Evolutionary conservation across 371 early-diverging fungal genomes (phyloP).

Genomic region (Phascolomyces articulosus): DNA sequence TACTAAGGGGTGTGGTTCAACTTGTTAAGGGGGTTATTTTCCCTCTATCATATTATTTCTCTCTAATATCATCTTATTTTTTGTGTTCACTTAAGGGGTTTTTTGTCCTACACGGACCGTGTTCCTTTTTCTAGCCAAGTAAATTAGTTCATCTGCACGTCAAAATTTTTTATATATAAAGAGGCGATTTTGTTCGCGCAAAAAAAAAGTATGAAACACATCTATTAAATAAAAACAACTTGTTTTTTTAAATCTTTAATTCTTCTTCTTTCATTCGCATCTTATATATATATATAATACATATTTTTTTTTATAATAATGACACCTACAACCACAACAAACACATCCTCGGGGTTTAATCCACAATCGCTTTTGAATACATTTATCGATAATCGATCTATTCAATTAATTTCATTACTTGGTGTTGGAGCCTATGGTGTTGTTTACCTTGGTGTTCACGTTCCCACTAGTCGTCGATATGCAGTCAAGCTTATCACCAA

Average conservation of each 20-base stretch:
- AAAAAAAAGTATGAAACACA: slow-evolving; percentile 5
- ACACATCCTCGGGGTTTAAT: slow-evolving; percentile 6
- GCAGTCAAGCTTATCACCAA: slow-evolving; percentile 70
- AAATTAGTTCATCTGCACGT: background rate
- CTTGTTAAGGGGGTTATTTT: background rate
- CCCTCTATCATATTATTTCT: background rate
- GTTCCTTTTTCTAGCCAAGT: slow-evolving; percentile 1
- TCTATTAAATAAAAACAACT: background rate
- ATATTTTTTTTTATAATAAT: background rate
- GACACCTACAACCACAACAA: background rate
- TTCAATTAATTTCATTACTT: slow-evolving; percentile 52
- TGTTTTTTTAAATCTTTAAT: no score
- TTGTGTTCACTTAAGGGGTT: background rate
- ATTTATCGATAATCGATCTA: slow-evolving; percentile 37
- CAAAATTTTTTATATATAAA: slow-evolving; percentile 1
- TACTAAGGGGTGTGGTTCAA: no score
- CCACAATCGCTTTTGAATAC: slow-evolving; percentile 26
- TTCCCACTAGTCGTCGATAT: slow-evolving; percentile 38
- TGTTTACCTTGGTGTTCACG: slow-evolving; percentile 59
- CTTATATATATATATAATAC: background rate
- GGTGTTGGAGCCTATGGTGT: slow-evolving; percentile 76
- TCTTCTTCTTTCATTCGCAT: no score
- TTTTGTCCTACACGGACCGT: background rate
- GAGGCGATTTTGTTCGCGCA: background rate
- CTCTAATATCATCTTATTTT: background rate